phyloP scores from a whole-genome alignment of 495 filamentous ascomycete species.

The Xylaria cubensis region DNA sequence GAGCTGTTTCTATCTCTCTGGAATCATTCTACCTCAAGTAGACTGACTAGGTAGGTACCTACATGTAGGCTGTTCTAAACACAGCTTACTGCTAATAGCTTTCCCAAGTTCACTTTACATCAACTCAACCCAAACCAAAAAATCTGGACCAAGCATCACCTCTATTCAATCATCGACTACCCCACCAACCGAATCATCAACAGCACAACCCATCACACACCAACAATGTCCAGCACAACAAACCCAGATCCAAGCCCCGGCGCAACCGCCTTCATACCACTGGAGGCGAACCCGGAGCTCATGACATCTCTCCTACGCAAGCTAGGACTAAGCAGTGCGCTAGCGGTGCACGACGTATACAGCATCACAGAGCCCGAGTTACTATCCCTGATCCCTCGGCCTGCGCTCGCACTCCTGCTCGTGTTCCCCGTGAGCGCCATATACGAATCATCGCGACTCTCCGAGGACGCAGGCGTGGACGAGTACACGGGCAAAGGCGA shows the following conservation, averaged over 20 bases:
- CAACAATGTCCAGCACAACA: slow-evolving; percentile 42
- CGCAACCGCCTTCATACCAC: slow-evolving; percentile 55
- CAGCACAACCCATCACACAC: too few species aligned
- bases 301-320: slow-evolving; percentile 77
- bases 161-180: background rate
- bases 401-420: slow-evolving; percentile 80
- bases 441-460: slow-evolving; percentile 69
- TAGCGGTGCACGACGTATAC: slow-evolving; percentile 84
- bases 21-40: background rate
- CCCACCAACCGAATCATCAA: background rate
- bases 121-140: background rate
- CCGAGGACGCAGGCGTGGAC: slow-evolving; percentile 64
- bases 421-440: slow-evolving; percentile 79
- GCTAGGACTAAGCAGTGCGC: slow-evolving; percentile 70
- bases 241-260: slow-evolving; percentile 44
- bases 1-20: background rate
- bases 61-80: too few species aligned
- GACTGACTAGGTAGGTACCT: background rate
- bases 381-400: slow-evolving; percentile 81
- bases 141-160: background rate
- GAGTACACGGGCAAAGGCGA: slow-evolving; percentile 48
- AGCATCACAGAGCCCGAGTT: slow-evolving; percentile 80
- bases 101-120: background rate
- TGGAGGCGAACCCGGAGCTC: slow-evolving; percentile 75
- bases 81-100: background rate